These are phyloP conservation scores for Alloteropsis semialata DNA, from an alignment of 176 grass and related monocot species.

Conservation along the genomic window DNA sequence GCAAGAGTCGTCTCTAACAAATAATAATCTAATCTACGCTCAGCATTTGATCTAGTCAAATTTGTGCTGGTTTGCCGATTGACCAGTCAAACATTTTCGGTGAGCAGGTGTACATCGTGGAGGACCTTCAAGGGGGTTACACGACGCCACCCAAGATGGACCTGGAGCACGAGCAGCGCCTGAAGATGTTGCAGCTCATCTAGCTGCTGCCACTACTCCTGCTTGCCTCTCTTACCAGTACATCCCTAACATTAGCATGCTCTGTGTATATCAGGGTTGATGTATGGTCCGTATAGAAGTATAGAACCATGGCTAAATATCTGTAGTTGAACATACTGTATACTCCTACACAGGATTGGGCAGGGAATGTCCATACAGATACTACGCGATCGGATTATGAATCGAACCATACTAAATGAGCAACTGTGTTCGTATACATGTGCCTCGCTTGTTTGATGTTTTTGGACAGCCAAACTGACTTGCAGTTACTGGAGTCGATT, in stretches of 20 bases:
- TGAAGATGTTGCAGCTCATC: slow-evolving; percentile 68
- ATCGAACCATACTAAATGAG: neutral
- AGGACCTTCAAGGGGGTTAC: slow-evolving; percentile 62
- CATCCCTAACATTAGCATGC: slow-evolving; percentile 26
- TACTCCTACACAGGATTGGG: no score
- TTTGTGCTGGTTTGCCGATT: neutral
- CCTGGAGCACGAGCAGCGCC: slow-evolving; percentile 55
- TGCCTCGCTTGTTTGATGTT: neutral
- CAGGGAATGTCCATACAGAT: neutral
- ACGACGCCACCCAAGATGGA: slow-evolving; percentile 60
- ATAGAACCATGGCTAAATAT: neutral
- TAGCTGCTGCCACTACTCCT: slow-evolving; percentile 5
- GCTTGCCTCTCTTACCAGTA: neutral
- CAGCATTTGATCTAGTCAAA: neutral
- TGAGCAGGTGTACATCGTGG: slow-evolving; percentile 26
- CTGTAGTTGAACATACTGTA: neutral
- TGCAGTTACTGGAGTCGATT: neutral
- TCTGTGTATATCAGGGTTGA: neutral
- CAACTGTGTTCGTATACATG: neutral
- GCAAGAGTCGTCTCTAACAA: no score
- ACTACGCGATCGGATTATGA: neutral
- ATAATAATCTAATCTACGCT: neutral
- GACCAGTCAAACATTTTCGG: neutral
- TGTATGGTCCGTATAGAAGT: neutral
- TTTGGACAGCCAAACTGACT: no score